Percentiles rank a stretch among this genome's conserved stretches.
phyloP scores from a whole-genome alignment of 75 land plant genomes.

The Pseudotsuga menziesii region DNA sequence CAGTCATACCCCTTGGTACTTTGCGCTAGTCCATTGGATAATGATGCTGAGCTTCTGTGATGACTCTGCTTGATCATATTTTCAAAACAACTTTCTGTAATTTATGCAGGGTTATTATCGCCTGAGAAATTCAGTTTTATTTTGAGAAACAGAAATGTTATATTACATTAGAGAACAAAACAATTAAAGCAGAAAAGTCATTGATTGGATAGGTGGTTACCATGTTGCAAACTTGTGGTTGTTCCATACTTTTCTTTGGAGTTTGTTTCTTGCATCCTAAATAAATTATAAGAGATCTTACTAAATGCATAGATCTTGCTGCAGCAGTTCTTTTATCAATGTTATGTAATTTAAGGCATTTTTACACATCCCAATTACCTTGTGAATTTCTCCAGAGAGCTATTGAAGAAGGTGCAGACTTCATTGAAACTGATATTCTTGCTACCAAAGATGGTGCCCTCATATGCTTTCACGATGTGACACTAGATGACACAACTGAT shows the following conservation, averaged over 20 bases:
- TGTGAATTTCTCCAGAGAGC: conserved; percentile 41
- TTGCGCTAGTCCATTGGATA: not conserved
- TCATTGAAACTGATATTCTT: conserved; percentile 85
- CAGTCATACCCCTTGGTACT: not conserved
- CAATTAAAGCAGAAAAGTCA: too few species aligned
- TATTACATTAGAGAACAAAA: too few species aligned
- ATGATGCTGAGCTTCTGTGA: not conserved
- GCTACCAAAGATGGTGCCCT: conserved; percentile 82
- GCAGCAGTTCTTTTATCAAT: not conserved
- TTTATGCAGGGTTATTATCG: too few species aligned
- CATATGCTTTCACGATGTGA: conserved; percentile 85
- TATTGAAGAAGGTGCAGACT: conserved; percentile 91
- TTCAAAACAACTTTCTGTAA: too few species aligned
- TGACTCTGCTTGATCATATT: not conserved
- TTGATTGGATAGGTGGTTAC: too few species aligned
- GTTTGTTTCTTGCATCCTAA: not conserved
- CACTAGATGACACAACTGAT: conserved; percentile 71
- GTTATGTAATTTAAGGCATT: not conserved
- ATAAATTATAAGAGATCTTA: not conserved
- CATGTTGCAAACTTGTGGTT: not conserved
- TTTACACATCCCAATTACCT: not conserved
- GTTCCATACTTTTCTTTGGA: not conserved
- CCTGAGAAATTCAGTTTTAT: too few species aligned
- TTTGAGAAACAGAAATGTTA: too few species aligned
- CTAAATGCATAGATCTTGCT: not conserved